Evolutionary conservation across 805 yeast species (phyloP), one percentile per base, ranked within the genome.

Genomic region (Saccharomycopsis oosterbeekiorum): DNA sequence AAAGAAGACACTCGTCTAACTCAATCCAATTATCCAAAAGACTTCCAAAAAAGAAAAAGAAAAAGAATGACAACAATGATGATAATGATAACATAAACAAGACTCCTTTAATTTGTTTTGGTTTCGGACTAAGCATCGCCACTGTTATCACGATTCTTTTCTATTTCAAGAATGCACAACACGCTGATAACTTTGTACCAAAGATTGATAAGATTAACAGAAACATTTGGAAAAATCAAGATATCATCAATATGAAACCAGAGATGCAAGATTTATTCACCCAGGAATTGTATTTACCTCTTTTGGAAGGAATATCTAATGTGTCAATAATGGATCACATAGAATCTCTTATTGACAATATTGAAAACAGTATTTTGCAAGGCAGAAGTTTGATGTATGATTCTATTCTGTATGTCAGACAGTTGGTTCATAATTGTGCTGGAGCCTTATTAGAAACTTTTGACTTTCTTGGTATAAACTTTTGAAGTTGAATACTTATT

Each of bases 101-200:
- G 34, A 37, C 59, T 15, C 61, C 67, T 47, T 40, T 59, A 34
- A 50, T 41, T 53, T 17, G 58, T 24, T 40, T 62, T 17, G 64
- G 65, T 11, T 47, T 59, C 10, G 62, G 64, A 2, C 29, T 60
- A 9, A 61, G 66, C 19, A 53, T 67, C 17, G 64, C 55, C 1
- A 39, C 61, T 5, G 50, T 61, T 34, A 15, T 67, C 8, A 64
- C 61, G 19, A 21, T 66, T 9, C 61, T 59, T 40, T 59, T 57
- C 37, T 58, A 58, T 36, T 34, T 26, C 37, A 53, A 47, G 26
- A 24, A 15, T 10, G 34, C 34, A 14, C 34, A 47, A 21, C 34
- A 19, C 15, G 11, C 53, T 2, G 34, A 47, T 24, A 24, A 47
- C 3, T 19, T 47, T 2, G 53, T 47, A 12, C 53, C 53, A 15